phyloP scores from a whole-genome alignment of 208 protist species.

The Jaenimonas drosophilae region DNA sequence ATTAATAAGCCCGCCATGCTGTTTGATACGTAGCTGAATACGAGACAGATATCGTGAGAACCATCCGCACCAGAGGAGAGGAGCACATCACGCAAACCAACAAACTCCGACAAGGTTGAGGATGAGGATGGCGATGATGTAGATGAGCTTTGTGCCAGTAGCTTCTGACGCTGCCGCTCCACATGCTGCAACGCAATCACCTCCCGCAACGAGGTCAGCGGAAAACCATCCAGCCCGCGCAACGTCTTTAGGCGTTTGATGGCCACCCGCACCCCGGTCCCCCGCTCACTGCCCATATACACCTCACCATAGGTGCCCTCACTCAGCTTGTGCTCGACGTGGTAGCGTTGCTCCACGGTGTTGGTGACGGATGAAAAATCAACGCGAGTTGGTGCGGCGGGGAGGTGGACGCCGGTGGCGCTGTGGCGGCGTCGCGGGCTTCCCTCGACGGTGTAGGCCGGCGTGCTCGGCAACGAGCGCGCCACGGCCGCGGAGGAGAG shows the following conservation, averaged over 20 bases:
- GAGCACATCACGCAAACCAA: constrained; percentile 66
- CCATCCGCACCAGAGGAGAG: constrained; percentile 22
- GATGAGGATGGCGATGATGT: constrained; percentile 8
- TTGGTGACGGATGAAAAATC: constrained; percentile 27
- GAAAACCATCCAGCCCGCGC: constrained; percentile 74
- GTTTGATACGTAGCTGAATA: constrained; percentile 64
- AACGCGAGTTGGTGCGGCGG: constrained; percentile 26
- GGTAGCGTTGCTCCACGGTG: constrained; percentile 59
- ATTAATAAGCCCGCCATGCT: constrained; percentile 63
- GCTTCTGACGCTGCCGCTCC: constrained; percentile 28
- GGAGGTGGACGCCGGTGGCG: constrained; percentile 39
- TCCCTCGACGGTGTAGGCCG: constrained; percentile 32
- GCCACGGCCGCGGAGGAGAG: too few relatives aligned
- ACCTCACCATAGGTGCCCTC: constrained; percentile 97
- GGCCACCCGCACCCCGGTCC: constrained; percentile 45
- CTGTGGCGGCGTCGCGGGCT: constrained; percentile 12
- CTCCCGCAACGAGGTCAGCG: constrained; percentile 79
- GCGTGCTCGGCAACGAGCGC: too few relatives aligned
- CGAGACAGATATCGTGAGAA: constrained; percentile 62
- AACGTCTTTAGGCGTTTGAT: constrained; percentile 83
- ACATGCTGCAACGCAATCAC: constrained; percentile 78
- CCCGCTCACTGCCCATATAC: constrained; percentile 56
- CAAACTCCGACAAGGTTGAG: constrained; percentile 59
- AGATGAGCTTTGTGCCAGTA: constrained; percentile 2
- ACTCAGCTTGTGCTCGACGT: constrained; percentile 81